Evolutionary conservation across 1,284 basidiomycete genomes (phyloP).

Genomic region (Moniliophthora roreri): DNA sequence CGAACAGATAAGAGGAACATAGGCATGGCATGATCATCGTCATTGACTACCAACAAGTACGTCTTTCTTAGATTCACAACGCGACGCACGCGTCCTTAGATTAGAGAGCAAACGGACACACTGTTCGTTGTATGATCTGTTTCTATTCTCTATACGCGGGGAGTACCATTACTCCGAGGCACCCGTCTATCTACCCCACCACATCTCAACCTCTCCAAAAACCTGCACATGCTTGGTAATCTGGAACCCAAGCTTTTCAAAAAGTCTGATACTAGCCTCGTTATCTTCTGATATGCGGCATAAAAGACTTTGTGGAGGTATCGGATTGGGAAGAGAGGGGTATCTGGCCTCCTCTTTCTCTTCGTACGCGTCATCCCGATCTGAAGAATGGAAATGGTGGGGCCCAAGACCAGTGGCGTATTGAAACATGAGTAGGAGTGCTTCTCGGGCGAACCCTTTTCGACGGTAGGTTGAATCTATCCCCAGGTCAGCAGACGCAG

Average conservation of each 20-base stretch:
- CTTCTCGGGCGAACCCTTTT: slow-evolving; percentile 66
- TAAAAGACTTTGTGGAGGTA: slow-evolving; percentile 44
- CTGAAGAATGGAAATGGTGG: slow-evolving; percentile 10
- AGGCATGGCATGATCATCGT: too few species aligned
- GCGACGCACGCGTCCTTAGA: too few species aligned
- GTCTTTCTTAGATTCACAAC: too few species aligned
- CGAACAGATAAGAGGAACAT: too few species aligned
- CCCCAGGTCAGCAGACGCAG: background rate
- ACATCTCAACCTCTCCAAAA: slow-evolving; percentile 77
- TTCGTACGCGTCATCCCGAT: background rate
- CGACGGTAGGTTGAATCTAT: slow-evolving; percentile 44
- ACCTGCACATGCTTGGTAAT: slow-evolving; percentile 66
- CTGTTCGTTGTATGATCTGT: too few species aligned
- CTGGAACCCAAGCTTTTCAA: slow-evolving; percentile 68
- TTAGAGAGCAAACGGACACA: too few species aligned
- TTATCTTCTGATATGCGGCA: slow-evolving; percentile 60
- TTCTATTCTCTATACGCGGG: too few species aligned
- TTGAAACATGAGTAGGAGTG: slow-evolving; percentile 63
- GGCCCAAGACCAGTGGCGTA: slow-evolving; percentile 50
- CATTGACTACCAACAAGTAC: too few species aligned
- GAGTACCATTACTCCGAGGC: too few species aligned
- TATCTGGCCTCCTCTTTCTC: background rate
- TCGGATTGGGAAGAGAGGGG: slow-evolving; percentile 18
- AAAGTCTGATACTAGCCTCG: slow-evolving; percentile 56
- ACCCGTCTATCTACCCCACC: slow-evolving; percentile 30